Base-by-base conservation (phyloP, 345 rosid species). In the Kandelia obovata region DNA sequence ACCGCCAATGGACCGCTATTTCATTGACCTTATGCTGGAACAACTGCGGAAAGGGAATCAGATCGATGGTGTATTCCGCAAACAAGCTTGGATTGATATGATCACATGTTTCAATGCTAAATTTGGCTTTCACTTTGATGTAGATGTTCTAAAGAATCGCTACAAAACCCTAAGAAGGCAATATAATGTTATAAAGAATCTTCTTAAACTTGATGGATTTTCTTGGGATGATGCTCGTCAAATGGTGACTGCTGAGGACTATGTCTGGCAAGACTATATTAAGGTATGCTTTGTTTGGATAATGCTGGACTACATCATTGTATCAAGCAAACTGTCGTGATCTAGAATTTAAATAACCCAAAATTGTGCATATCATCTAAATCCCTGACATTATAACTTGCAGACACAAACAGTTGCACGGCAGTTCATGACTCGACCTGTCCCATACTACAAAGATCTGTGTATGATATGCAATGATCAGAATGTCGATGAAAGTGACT, bases 201-300 rank as follows among this genome's bases (percentile, higher is more conserved):
- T 92, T 68, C 89, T 92, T 63, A 79, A 87, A 61, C 64, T 82
- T 61, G 87, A 89, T 72, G 96, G 92, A 25, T 92, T 92, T 70
- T 57, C 76, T 61, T 92, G 98, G 98, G 88, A 92, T 76, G 89
- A 88, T 78, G 78, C 85, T 53, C 91, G 91, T 39, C 90, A 88
- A 79, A 88, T 87, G 98, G 89, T 88, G 76, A 83, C 85, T 39
- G 96, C 96, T 35, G 90, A 92, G 78, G 92, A 90, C 81, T 77
- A 62, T 71, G 88, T 87, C 20, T 92, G 98, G 98, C 98, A 90
- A 78, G 92, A 84, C 47, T 84, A 87, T 73, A 88, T 90, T 64
- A 87, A 90, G 96, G 98, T 90, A 67, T 26, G 72, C 49, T 26
- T 56, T 49, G 16, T 51, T 25, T 32, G 25, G 67, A 66, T 27